Evolutionary conservation across 495 filamentous ascomycete species (phyloP), one percentile per base, ranked within the genome.

Genomic region (Gamarada debralockiae): DNA sequence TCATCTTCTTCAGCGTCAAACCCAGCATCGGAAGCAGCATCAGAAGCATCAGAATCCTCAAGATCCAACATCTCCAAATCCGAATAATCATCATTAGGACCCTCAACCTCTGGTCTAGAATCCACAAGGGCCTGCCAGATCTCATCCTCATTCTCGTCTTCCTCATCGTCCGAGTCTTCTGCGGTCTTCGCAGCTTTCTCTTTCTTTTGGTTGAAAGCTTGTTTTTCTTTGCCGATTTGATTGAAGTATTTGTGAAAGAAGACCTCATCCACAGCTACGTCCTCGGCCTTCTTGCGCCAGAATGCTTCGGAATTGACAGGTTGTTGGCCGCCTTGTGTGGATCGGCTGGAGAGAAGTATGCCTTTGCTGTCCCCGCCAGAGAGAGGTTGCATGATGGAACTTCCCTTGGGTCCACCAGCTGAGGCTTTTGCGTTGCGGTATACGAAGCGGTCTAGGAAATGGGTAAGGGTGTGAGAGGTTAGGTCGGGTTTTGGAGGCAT

Each of bases 221-320:
- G 79, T 65, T 85, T 82, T 24, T 57, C 53, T 66, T 88, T 92
- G 39, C 86, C 86, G 37, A 90, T 69, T 47, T 86, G 80, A 54
- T 78, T 82, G 67, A 98, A 97, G 80, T 97, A 98, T 52, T 86
- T 82, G 69, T 98, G 93, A 80, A 98, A 98, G 81, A 98, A 98
- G 38, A 88, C 90, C 60, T 98, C 95, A 61, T 98, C 91, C 0
- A 84, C 87, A 0, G 84, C 81, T 9, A 98, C 84, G 37, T 97
- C 85, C 43, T 87, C 84, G n/a, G 80, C 74, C 66, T 86, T 89
- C 78, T 87, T 86, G 60, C 84, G 85, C 91, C 91, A 96, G 78
- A 98, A 98, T 14, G 80, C 76, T 52, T 95, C 88, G 2, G 85
- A 84, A 70, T 97, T 98, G 66, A 97, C 76, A 1, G 77, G 81